phyloP scores from a whole-genome alignment of 805 yeast species.

The Metschnikowia amazonensis region DNA sequence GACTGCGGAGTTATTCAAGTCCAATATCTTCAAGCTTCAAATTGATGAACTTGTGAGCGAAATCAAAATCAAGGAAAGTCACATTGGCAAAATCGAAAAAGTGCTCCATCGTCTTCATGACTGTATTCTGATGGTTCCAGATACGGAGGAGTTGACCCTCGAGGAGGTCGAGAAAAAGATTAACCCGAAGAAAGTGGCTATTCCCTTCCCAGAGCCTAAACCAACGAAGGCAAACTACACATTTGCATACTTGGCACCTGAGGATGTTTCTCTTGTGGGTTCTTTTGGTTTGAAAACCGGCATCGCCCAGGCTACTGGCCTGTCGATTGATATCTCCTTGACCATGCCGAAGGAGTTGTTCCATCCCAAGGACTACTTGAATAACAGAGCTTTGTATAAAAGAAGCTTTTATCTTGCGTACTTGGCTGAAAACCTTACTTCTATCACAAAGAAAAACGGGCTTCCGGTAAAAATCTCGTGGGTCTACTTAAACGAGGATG shows the following conservation, averaged over 20 bases:
- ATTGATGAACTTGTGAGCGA: constrained; percentile 88
- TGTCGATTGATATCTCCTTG: constrained; percentile 72
- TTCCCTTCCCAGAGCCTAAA: constrained; percentile 90
- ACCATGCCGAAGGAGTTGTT: constrained; percentile 76
- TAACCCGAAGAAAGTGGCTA: constrained; percentile 48
- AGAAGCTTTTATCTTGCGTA: constrained; percentile 83
- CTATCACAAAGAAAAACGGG: constrained; percentile 49
- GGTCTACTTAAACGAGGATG: constrained; percentile 70
- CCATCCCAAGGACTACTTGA: constrained; percentile 83
- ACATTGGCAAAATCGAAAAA: constrained; percentile 63
- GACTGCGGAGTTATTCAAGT: constrained; percentile 89
- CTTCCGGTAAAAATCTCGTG: constrained; percentile 61
- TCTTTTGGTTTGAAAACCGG: constrained; percentile 86
- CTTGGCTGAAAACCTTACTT: constrained; percentile 60
- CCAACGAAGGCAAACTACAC: constrained; percentile 71
- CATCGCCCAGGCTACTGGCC: constrained; percentile 57
- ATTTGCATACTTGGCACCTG: constrained; percentile 67
- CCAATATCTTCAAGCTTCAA: constrained; percentile 91
- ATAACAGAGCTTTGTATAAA: constrained; percentile 86
- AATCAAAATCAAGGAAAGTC: constrained; percentile 66
- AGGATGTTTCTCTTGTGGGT: constrained; percentile 75
- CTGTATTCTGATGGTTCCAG: constrained; percentile 61
- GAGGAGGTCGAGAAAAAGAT: constrained; percentile 57
- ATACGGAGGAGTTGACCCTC: constrained; percentile 44
- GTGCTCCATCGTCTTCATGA: constrained; percentile 72